Percentiles rank a stretch among this genome's conserved stretches.
These are phyloP conservation scores for Limtongia smithiae DNA, from an alignment of 805 yeast genomes.

Conservation along the genomic window DNA sequence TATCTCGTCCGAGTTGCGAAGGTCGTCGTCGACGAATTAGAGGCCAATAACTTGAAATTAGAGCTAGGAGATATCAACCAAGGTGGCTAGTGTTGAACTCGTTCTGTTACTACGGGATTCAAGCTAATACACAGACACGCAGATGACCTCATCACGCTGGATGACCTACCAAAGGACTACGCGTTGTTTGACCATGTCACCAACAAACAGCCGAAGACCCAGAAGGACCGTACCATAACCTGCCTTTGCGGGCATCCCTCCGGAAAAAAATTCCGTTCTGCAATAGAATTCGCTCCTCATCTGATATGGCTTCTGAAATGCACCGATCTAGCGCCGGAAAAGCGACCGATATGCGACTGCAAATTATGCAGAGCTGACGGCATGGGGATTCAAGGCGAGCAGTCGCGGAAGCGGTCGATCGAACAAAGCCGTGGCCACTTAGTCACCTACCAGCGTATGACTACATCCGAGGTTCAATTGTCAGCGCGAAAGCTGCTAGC, in stretches of 20 bases:
- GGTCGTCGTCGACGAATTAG: no score
- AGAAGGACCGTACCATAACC: constrained; percentile 7
- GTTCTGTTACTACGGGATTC: not conserved
- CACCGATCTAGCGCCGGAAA: not conserved
- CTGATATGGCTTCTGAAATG: constrained; percentile 11
- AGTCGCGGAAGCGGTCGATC: constrained; percentile 1
- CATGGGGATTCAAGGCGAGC: not conserved
- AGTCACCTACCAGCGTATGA: no score
- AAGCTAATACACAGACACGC: not conserved
- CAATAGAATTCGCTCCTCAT: constrained; percentile 19
- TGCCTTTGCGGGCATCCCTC: constrained; percentile 28
- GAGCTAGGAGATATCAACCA: no score
- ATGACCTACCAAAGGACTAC: constrained; percentile 8
- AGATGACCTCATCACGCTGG: not conserved
- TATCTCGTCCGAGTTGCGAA: not conserved
- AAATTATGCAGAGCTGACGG: constrained; percentile 1
- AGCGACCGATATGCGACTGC: constrained; percentile 2
- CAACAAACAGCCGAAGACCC: not conserved
- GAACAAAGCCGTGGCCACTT: not conserved
- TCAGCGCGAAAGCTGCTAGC: constrained; percentile 7
- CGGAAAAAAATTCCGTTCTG: constrained; percentile 19
- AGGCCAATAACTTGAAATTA: no score
- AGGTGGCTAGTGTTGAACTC: no score
- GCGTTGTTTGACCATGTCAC: constrained; percentile 9
- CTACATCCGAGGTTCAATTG: not conserved